These are phyloP conservation scores for Phytophthora megakarya DNA, from an alignment of 352 stramenopile species.

Conservation along the genomic window DNA sequence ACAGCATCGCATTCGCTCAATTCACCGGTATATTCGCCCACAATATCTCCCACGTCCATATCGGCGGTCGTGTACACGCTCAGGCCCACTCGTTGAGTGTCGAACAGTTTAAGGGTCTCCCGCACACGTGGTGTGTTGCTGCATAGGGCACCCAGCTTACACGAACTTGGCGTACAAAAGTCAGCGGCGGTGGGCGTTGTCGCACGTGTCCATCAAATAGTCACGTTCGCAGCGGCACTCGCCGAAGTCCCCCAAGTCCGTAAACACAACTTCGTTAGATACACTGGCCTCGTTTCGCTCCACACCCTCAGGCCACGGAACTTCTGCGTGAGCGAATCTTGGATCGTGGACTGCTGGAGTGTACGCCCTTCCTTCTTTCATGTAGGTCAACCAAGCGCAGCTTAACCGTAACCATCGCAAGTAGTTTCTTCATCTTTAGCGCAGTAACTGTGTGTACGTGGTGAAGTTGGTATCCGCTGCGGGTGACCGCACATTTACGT, in stretches of 20 bases:
- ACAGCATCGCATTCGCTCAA: not conserved
- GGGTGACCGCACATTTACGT: not conserved
- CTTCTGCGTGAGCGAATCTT: not conserved
- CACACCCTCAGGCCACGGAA: not conserved
- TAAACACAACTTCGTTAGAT: not conserved
- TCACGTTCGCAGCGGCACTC: not conserved
- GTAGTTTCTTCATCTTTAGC: not conserved
- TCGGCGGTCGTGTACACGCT: not conserved
- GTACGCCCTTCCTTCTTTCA: not conserved
- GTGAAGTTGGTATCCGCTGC: not conserved
- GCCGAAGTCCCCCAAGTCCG: not conserved
- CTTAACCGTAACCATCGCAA: not conserved
- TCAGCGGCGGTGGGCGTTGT: not conserved
- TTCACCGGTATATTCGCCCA: slow-evolving; percentile 3
- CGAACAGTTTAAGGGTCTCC: slow-evolving; percentile 1
- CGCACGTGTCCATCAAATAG: slow-evolving; percentile 5
- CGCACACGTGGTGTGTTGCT: slow-evolving; percentile 4
- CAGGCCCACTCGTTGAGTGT: not conserved
- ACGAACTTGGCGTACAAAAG: not conserved
- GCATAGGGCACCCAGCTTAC: slow-evolving; percentile 1
- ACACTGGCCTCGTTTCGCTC: no score
- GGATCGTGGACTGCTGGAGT: not conserved
- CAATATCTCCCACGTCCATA: not conserved
- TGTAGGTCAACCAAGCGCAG: not conserved
- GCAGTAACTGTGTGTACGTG: not conserved